Conservation (phyloP, 495 filamentous ascomycete species). For the Mycothermus thermophilus region DNA sequence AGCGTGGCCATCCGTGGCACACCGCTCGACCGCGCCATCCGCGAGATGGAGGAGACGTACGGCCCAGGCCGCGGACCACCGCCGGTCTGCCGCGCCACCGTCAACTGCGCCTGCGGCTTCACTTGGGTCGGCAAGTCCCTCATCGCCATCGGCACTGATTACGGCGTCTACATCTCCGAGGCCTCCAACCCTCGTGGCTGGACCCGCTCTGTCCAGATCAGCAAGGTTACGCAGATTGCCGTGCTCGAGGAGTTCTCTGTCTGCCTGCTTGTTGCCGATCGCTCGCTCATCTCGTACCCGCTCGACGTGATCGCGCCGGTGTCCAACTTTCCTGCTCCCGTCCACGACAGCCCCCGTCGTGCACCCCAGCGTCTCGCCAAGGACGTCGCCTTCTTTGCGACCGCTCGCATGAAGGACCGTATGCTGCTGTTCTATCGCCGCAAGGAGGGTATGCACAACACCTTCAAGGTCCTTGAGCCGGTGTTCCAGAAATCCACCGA, state of each 20-base stretch:
- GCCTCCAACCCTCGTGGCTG: slow-evolving; percentile 78
- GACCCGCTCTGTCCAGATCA: slow-evolving; percentile 62
- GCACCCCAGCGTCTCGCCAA: slow-evolving; percentile 87
- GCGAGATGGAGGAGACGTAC: slow-evolving; percentile 69
- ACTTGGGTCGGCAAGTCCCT: slow-evolving; percentile 67
- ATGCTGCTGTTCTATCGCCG: slow-evolving; percentile 94
- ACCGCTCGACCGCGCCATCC: slow-evolving; percentile 79
- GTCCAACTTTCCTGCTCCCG: slow-evolving; percentile 45
- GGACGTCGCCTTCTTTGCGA: slow-evolving; percentile 92
- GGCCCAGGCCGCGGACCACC: slow-evolving; percentile 50
- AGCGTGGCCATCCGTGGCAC: slow-evolving; percentile 62
- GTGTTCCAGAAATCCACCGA: slow-evolving; percentile 78
- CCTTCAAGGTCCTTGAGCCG: slow-evolving; percentile 92
- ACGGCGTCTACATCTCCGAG: slow-evolving; percentile 80
- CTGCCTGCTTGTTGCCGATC: slow-evolving; percentile 80
- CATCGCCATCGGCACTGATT: slow-evolving; percentile 91
- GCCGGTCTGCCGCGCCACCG: slow-evolving; percentile 65
- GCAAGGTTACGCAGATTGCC: slow-evolving; percentile 78
- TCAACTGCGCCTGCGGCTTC: slow-evolving; percentile 91
- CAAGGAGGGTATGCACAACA: slow-evolving; percentile 76
- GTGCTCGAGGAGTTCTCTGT: slow-evolving; percentile 92
- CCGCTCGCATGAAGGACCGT: slow-evolving; percentile 91
- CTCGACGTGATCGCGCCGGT: slow-evolving; percentile 75
- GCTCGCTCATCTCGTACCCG: slow-evolving; percentile 84
- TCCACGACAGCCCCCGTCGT: slow-evolving; percentile 50